Conservation (phyloP, 345 rosid genomes). For the Murraya koenigii region DNA sequence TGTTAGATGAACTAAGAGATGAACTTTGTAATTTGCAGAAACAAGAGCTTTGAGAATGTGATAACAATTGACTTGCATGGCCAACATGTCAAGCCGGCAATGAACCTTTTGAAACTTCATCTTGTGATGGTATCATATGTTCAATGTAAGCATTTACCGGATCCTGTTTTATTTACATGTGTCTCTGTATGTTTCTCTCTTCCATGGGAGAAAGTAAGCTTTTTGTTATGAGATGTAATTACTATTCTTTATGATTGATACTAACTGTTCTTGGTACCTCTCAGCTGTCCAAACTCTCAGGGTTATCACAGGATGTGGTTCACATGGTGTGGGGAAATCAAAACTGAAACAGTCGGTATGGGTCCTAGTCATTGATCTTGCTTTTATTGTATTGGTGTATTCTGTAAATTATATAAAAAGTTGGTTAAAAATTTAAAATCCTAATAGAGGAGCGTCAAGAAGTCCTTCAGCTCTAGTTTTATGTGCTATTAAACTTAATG, state of each 20-base stretch:
- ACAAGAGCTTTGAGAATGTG: constrained; percentile 72
- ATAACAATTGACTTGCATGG: constrained; percentile 95
- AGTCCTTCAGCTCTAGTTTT: background rate
- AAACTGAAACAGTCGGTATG: constrained; percentile 87
- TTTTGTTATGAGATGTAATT: background rate
- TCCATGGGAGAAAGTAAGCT: background rate
- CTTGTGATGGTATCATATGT: constrained; percentile 63
- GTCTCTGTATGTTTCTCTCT: background rate
- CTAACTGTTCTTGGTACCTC: constrained; percentile 18
- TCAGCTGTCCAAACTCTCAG: constrained; percentile 79
- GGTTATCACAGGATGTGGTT: constrained; percentile 92
- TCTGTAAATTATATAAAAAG: background rate
- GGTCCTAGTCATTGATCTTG: background rate
- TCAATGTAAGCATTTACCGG: constrained; percentile 55
- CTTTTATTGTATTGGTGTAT: background rate
- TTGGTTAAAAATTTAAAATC: background rate
- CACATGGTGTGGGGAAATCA: constrained; percentile 76
- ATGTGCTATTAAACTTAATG: background rate
- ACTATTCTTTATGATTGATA: constrained; percentile 4
- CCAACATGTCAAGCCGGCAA: constrained; percentile 89
- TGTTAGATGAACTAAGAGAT: constrained; percentile 21
- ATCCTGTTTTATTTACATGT: no score
- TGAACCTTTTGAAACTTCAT: constrained; percentile 71
- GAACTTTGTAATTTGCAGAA: constrained; percentile 45
- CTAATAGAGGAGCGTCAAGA: background rate